These are phyloP conservation scores for Tremella yokohamensis DNA, from an alignment of 768 basidiomycete species.

Conservation along the genomic window DNA sequence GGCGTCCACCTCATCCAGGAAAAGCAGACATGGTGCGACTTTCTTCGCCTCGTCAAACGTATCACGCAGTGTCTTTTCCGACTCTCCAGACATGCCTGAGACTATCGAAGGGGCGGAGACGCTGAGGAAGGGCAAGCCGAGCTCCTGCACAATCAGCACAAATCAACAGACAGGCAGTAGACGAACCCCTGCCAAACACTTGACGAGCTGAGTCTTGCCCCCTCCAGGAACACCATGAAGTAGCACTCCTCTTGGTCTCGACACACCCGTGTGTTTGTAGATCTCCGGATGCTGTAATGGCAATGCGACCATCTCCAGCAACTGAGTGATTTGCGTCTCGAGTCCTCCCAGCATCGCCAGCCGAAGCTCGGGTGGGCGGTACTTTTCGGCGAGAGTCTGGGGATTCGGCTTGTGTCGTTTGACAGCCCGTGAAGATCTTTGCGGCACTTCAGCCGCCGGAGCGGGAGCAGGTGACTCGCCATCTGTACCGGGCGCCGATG, in stretches of 20 bases:
- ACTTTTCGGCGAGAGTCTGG: conserved; percentile 55
- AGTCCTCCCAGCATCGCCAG: conserved; percentile 86
- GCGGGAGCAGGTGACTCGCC: neutral
- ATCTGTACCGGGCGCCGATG: neutral
- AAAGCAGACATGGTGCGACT: conserved; percentile 85
- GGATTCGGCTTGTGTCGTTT: conserved; percentile 10
- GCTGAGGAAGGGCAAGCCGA: conserved; percentile 85
- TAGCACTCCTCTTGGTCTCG: conserved; percentile 85
- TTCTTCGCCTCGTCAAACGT: conserved; percentile 98
- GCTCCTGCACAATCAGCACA: conserved; percentile 60
- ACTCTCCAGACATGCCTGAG: conserved; percentile 97
- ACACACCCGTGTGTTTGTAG: conserved; percentile 86
- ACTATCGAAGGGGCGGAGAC: conserved; percentile 95
- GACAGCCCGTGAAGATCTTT: neutral
- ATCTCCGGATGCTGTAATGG: conserved; percentile 93
- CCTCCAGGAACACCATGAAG: conserved; percentile 95
- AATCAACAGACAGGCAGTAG: neutral
- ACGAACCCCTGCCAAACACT: conserved; percentile 89
- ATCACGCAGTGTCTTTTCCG: conserved; percentile 90
- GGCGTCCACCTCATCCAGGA: conserved; percentile 97
- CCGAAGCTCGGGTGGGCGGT: conserved; percentile 68
- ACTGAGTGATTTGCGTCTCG: conserved; percentile 77
- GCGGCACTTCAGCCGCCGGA: neutral
- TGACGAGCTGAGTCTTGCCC: conserved; percentile 89
- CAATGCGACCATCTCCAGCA: conserved; percentile 94